phyloP scores from a whole-genome alignment of 2,329 filamentous ascomycete genomes.

The Neonectria punicea region DNA sequence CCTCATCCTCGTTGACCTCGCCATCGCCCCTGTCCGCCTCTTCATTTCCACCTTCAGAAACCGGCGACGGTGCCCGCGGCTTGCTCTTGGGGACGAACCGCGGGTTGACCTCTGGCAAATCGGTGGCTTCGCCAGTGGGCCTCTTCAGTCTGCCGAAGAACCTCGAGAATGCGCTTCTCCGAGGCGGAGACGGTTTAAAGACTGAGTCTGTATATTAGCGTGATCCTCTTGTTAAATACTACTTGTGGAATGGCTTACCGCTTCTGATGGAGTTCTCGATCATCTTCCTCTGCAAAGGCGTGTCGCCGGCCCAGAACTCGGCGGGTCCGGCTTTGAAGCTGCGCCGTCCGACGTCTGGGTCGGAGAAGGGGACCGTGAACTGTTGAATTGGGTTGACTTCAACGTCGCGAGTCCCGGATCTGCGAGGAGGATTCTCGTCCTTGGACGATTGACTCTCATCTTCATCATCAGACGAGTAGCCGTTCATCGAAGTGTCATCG shows the following conservation, averaged over 20 bases:
- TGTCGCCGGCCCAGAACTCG: conserved; percentile 46
- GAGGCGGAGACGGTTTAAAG: conserved; percentile 13
- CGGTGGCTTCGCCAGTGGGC: conserved; percentile 22
- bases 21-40: neutral
- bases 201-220: conserved; percentile 26
- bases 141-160: neutral
- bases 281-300: conserved; percentile 41
- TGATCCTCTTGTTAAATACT: conserved; percentile 6
- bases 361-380: conserved; percentile 27
- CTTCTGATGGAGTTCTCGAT: conserved; percentile 36
- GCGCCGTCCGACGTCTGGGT: conserved; percentile 31
- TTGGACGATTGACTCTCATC: neutral
- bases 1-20: conserved; percentile 2
- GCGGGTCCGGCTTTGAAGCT: conserved; percentile 38
- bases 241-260: conserved; percentile 29
- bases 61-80: conserved; percentile 3
- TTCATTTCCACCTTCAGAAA: neutral
- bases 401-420: neutral
- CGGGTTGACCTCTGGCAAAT: conserved; percentile 33
- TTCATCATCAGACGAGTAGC: neutral
- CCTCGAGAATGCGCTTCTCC: conserved; percentile 17
- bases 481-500: neutral
- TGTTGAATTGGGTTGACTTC: conserved; percentile 7
- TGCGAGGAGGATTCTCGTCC: neutral
- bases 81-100: conserved; percentile 34